Evolutionary conservation across 2,329 filamentous ascomycete species (phyloP).

Genomic region (Penicillium sp.): DNA sequence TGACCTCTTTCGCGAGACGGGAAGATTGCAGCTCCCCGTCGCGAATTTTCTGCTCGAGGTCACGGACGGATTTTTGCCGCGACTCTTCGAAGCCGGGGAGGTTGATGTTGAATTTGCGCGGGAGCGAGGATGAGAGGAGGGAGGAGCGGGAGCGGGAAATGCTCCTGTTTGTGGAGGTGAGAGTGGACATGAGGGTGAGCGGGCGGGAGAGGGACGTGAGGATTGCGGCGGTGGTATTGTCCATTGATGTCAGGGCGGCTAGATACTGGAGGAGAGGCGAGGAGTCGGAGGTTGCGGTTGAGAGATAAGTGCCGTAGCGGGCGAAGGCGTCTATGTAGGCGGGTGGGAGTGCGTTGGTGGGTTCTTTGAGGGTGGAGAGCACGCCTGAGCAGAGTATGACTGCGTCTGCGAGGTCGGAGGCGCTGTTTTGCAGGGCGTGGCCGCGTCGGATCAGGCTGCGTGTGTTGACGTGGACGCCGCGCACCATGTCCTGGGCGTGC

Average conservation of each 20-base stretch:
- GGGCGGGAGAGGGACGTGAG: slow-evolving; percentile 78
- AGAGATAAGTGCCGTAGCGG: slow-evolving; percentile 67
- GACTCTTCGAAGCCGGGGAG: slow-evolving; percentile 74
- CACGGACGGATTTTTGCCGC: slow-evolving; percentile 76
- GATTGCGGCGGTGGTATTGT: slow-evolving; percentile 80
- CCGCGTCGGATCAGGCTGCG: slow-evolving; percentile 79
- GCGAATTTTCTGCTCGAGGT: slow-evolving; percentile 77
- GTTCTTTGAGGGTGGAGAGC: slow-evolving; percentile 53
- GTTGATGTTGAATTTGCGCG: slow-evolving; percentile 50
- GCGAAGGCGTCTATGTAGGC: slow-evolving; percentile 71
- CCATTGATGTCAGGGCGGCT: slow-evolving; percentile 74
- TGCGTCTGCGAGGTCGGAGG: slow-evolving; percentile 51
- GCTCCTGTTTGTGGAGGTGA: slow-evolving; percentile 71
- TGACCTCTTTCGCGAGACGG: slow-evolving; percentile 75
- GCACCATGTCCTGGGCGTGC: slow-evolving; percentile 86
- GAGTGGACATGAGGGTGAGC: slow-evolving; percentile 73
- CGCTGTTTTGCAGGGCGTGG: slow-evolving; percentile 69
- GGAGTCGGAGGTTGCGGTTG: slow-evolving; percentile 64
- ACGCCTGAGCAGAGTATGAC: slow-evolving; percentile 47
- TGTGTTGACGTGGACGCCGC: slow-evolving; percentile 79
- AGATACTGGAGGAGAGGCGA: slow-evolving; percentile 75
- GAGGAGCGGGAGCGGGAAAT: slow-evolving; percentile 78
- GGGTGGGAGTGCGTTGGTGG: slow-evolving; percentile 65
- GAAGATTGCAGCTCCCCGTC: slow-evolving; percentile 71
- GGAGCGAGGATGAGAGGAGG: slow-evolving; percentile 61